phyloP scores from a whole-genome alignment of 2,329 filamentous ascomycete species.

The Diplodia seriata region DNA sequence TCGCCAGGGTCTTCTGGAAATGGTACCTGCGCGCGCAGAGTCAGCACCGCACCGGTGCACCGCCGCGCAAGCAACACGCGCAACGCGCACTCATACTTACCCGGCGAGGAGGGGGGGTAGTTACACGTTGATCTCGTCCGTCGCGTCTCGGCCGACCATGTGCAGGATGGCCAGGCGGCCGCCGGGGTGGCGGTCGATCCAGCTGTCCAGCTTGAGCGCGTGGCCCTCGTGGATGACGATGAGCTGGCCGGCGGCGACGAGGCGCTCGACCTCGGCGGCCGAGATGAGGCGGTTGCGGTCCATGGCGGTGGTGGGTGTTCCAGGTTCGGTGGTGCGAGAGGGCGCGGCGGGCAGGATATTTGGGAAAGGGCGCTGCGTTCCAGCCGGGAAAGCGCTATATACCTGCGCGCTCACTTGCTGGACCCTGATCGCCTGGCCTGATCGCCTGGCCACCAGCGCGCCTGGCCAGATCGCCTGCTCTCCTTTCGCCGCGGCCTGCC shows the following conservation, averaged over 20 bases:
- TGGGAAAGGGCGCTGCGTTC: background rate
- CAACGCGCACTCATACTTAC: background rate
- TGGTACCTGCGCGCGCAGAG: too few relatives aligned
- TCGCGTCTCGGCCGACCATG: slow-evolving; percentile 67
- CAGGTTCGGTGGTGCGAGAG: too few relatives aligned
- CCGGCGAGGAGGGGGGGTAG: slow-evolving; percentile 26
- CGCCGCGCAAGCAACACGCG: too few relatives aligned
- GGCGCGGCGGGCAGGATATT: background rate
- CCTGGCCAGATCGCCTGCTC: slow-evolving; percentile 3
- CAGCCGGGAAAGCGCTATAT: background rate
- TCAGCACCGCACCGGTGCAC: too few relatives aligned
- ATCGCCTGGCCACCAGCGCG: too few relatives aligned
- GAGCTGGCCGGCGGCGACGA: slow-evolving; percentile 62
- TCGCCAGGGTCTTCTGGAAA: slow-evolving; percentile 58
- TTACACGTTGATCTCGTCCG: slow-evolving; percentile 66
- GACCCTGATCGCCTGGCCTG: slow-evolving; percentile 14
- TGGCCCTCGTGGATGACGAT: slow-evolving; percentile 65
- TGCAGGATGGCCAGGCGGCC: slow-evolving; percentile 66
- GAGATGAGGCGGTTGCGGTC: slow-evolving; percentile 54
- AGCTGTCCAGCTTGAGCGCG: slow-evolving; percentile 63
- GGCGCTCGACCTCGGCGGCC: slow-evolving; percentile 55
- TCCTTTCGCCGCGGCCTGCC: background rate
- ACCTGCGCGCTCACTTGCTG: background rate
- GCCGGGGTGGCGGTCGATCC: slow-evolving; percentile 66
- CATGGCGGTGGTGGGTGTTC: slow-evolving; percentile 3